Evolutionary conservation across 2,329 filamentous ascomycete species (phyloP).

Genomic region (Diaporthe citriasiana): DNA sequence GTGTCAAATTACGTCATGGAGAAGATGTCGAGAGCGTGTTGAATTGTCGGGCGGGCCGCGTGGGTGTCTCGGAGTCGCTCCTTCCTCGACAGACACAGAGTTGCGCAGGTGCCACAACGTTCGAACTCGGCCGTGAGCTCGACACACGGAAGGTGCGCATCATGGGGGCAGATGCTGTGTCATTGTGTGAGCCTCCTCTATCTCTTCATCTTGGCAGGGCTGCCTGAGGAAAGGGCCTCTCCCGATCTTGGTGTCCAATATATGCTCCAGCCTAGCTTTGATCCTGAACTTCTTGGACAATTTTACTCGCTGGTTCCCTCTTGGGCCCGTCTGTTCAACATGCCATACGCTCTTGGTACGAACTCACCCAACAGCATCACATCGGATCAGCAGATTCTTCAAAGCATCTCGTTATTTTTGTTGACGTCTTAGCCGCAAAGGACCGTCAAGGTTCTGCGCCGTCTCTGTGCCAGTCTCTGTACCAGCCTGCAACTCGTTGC

Average conservation of each 20-base stretch:
- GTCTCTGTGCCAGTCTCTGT: not conserved
- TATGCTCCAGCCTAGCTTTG: not conserved
- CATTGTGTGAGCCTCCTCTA: too few relatives aligned
- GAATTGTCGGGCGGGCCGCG: not conserved
- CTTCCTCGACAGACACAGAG: conserved; percentile 24
- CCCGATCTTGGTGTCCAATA: too few relatives aligned
- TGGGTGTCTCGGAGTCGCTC: not conserved
- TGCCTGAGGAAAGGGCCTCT: not conserved
- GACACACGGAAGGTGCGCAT: conserved; percentile 4
- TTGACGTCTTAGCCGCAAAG: not conserved
- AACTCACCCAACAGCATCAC: not conserved
- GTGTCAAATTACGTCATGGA: not conserved
- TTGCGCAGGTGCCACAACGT: not conserved
- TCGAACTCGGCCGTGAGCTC: conserved; percentile 21
- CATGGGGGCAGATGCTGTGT: not conserved
- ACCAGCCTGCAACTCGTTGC: not conserved
- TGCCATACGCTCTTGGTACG: not conserved
- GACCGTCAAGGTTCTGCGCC: not conserved
- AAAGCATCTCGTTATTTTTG: not conserved
- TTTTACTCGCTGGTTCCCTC: not conserved
- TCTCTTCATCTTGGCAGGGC: not conserved
- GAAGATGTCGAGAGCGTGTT: not conserved
- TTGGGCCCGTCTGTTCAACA: not conserved
- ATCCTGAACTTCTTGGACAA: not conserved
- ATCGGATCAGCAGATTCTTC: not conserved